Percentiles rank a stretch among this genome's conserved stretches.
Evolutionary conservation across 768 basidiomycete genomes (phyloP).

Genomic region (Cyclocybe cylindracea): DNA sequence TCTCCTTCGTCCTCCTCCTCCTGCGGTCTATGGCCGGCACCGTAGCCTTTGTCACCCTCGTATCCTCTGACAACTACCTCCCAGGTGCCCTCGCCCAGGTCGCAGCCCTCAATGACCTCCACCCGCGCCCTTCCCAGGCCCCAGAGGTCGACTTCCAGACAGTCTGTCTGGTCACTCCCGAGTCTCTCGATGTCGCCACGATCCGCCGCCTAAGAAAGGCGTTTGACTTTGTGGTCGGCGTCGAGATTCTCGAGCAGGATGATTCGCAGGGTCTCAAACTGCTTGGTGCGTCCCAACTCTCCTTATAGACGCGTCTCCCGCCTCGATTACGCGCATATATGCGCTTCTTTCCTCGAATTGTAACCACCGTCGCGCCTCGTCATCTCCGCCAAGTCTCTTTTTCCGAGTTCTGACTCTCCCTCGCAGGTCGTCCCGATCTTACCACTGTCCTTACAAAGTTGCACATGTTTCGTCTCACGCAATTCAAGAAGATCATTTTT

Average conservation of each 20-base stretch:
- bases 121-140: conserved; percentile 55
- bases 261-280: conserved; percentile 69
- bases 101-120: conserved; percentile 81
- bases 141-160: conserved; percentile 74
- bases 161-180: conserved; percentile 92
- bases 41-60: conserved; percentile 88
- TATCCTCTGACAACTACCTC: conserved; percentile 91
- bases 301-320: not conserved
- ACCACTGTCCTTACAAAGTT: conserved; percentile 94
- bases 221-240: conserved; percentile 87
- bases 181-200: conserved; percentile 82
- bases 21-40: conserved; percentile 53
- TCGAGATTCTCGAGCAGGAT: conserved; percentile 80
- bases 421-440: conserved; percentile 89
- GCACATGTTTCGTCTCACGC: conserved; percentile 90
- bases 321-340: conserved; percentile 5
- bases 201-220: conserved; percentile 78
- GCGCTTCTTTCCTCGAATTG: conserved; percentile 8
- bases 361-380: not conserved
- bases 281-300: conserved; percentile 64
- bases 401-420: conserved; percentile 2
- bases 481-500: conserved; percentile 85
- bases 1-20: conserved; percentile 19
- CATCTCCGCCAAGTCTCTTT: no score
- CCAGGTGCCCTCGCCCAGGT: conserved; percentile 89